Percentiles rank a stretch among this genome's conserved stretches.
Conservation (phyloP, 305 asterid species). For the Lippia alba region DNA sequence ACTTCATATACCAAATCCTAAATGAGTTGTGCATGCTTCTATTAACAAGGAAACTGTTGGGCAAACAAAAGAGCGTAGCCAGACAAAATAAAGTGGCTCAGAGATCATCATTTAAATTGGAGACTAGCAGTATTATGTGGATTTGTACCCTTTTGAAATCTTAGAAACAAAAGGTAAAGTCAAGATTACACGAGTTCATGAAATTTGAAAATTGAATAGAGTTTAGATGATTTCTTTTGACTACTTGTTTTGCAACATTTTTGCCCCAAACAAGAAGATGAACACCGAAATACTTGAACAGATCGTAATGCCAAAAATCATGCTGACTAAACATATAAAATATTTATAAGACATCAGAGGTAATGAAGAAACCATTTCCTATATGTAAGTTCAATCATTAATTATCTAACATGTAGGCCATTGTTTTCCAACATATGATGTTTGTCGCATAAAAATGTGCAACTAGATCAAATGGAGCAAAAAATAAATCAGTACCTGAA, state of each 20-base stretch:
- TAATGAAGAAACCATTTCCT: not conserved
- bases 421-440: conserved; percentile 11
- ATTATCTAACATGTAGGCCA: conserved; percentile 20
- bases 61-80: not conserved
- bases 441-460: conserved; percentile 1
- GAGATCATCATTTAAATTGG: too few relatives aligned
- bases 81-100: not conserved
- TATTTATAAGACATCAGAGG: conserved; percentile 17
- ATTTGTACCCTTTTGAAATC: not conserved
- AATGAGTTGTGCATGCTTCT: not conserved
- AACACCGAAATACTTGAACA: conserved; percentile 15
- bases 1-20: conserved; percentile 19
- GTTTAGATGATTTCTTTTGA: conserved; percentile 22
- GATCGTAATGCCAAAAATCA: conserved; percentile 18
- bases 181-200: not conserved
- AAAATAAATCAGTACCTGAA: conserved; percentile 61
- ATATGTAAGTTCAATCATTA: conserved; percentile 7
- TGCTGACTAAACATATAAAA: conserved; percentile 2
- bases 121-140: too few relatives aligned
- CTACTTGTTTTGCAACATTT: conserved; percentile 15
- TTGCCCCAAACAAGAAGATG: conserved; percentile 18
- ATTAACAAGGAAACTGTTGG: not conserved
- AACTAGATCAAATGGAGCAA: conserved; percentile 27
- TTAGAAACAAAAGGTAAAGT: conserved; percentile 1
- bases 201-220: not conserved